Evolutionary conservation across 768 basidiomycete species (phyloP).

Genomic region (Suillus alpinus): DNA sequence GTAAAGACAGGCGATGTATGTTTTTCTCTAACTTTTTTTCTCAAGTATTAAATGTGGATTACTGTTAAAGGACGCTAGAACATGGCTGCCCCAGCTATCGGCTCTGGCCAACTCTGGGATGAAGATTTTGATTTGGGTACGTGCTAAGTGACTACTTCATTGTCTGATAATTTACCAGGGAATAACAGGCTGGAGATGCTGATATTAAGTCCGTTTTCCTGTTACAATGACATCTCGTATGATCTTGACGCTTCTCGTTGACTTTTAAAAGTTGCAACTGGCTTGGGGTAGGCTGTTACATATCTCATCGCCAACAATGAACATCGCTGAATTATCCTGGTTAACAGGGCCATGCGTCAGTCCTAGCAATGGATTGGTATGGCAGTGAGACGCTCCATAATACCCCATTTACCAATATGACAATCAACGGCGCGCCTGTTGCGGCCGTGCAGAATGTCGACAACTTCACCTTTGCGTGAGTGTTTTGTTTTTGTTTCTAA

Average conservation of each 20-base stretch:
- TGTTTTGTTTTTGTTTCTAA: constrained; percentile 8
- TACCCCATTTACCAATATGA: constrained; percentile 52
- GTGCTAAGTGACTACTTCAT: background rate
- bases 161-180: background rate
- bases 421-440: constrained; percentile 48
- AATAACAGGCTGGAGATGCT: constrained; percentile 23
- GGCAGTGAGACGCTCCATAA: constrained; percentile 38
- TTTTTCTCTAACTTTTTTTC: constrained; percentile 3
- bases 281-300: constrained; percentile 32
- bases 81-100: constrained; percentile 36
- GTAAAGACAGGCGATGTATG: constrained; percentile 55
- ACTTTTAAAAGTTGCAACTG: constrained; percentile 15
- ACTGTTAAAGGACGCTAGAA: constrained; percentile 31
- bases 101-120: constrained; percentile 34
- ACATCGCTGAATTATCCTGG: background rate
- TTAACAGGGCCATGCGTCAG: constrained; percentile 31
- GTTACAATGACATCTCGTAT: background rate
- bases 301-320: background rate
- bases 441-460: constrained; percentile 64
- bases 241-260: constrained; percentile 5
- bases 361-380: constrained; percentile 47
- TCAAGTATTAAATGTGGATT: constrained; percentile 1
- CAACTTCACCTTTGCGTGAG: constrained; percentile 52
- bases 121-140: constrained; percentile 41
- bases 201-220: constrained; percentile 23